Evolutionary conservation across 768 basidiomycete genomes (phyloP), one percentile per base, ranked within the genome.

Genomic region (Hortiboletus campestris): DNA sequence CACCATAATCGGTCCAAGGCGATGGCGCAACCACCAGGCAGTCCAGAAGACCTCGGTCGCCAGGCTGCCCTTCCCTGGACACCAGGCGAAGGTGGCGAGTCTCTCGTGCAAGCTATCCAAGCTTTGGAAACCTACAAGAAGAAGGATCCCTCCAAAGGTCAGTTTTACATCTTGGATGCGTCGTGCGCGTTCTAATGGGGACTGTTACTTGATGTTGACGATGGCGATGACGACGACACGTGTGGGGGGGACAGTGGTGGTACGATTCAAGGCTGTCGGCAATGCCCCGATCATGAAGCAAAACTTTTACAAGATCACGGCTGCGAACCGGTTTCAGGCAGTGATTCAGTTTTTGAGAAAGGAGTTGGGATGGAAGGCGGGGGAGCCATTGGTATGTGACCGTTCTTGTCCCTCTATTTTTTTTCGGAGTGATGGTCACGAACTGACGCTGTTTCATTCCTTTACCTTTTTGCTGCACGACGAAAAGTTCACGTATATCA

Each of bases 251-350:
- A 44, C 69, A 98, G 96, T 98, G 48, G 86, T 98, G 58, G 92
- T 99, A 11, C 86, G 94, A 42, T 99, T 99, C 83, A 95, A 95
- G 70, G 94, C 96, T 2, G 91, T 97, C 11, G 96, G 96, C 44
- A 95, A 96, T 64, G 96, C 95, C 1, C 96, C 96, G 0, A 94
- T 99, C 65, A 97, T 99, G 95, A 95, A 90, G 75, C 92, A 96
- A 75, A 98, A 96, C 76, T 91, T 95, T 64, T 98, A 94, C 84
- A 96, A 95, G 79, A 95, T 98, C 66, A 94, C 94, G 0, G 90
- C 94, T 13, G 86, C 89, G 39, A 94, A 97, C 70, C 81, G 89
- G 51, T 99, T 98, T 65, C 94, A 97, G 70, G 91, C 93, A 9
- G 95, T 98, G 52, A 94, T 96, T 40, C 87, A 91, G 66, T 97